A percentile compares a stretch with the other conserved stretches of the same genome.
Conservation (phyloP, 1,139 yeast species). For the Yamadazyma oceani region DNA sequence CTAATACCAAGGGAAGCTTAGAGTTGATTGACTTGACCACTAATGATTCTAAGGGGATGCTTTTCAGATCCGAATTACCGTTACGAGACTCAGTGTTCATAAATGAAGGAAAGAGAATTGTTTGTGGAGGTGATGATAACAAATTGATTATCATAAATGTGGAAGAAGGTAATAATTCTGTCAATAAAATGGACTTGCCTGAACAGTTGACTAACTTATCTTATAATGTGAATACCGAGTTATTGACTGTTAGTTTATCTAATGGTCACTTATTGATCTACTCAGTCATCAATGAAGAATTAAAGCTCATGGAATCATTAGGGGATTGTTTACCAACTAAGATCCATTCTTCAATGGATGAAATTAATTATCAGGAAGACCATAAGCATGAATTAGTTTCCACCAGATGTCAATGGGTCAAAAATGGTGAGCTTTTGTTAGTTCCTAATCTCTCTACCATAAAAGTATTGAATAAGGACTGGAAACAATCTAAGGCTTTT, state of each 20-base stretch:
- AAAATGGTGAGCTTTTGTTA: slow-evolving; percentile 61
- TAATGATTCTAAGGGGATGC: slow-evolving; percentile 24
- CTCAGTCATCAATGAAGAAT: slow-evolving; percentile 51
- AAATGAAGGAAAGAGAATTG: slow-evolving; percentile 67
- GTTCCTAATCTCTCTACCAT: slow-evolving; percentile 30
- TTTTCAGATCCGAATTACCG: slow-evolving; percentile 56
- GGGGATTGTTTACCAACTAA: slow-evolving; percentile 38
- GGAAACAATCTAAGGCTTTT: slow-evolving; percentile 18
- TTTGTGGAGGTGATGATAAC: slow-evolving; percentile 78
- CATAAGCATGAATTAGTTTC: slow-evolving; percentile 40
- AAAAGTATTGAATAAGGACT: slow-evolving; percentile 36
- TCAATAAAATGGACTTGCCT: slow-evolving; percentile 31
- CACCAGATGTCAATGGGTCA: slow-evolving; percentile 37
- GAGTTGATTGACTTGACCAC: slow-evolving; percentile 27
- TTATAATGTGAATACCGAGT: slow-evolving; percentile 60
- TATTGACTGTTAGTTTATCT: slow-evolving; percentile 55
- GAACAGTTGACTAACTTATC: slow-evolving; percentile 63
- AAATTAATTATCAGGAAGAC: slow-evolving; percentile 36
- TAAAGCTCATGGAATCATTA: slow-evolving; percentile 40
- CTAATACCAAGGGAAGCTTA: slow-evolving; percentile 37
- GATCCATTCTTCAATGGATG: slow-evolving; percentile 36
- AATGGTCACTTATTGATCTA: slow-evolving; percentile 69
- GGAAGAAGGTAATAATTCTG: slow-evolving; percentile 21
- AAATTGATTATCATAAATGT: slow-evolving; percentile 57
- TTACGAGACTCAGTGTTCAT: slow-evolving; percentile 65